These are phyloP conservation scores for Lomentospora prolificans DNA, from an alignment of 2,329 filamentous ascomycete species.

Conservation along the genomic window DNA sequence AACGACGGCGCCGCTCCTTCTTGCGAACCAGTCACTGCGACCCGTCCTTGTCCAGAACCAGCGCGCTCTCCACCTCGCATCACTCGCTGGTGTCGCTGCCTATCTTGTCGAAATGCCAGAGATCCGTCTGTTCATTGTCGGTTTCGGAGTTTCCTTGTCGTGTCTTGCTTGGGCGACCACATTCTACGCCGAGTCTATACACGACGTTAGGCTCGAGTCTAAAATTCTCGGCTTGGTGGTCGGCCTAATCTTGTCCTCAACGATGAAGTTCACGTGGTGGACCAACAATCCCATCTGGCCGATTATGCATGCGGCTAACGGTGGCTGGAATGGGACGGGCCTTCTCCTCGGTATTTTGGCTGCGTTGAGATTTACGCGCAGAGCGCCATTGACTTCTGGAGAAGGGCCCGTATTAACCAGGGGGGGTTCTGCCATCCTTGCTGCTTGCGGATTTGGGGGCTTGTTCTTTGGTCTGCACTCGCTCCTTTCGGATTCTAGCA, in stretches of 20 bases:
- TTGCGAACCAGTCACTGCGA: slow-evolving; percentile 62
- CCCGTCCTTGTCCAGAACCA: slow-evolving; percentile 58
- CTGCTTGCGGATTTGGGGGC: slow-evolving; percentile 70
- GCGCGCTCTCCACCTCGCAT: slow-evolving; percentile 63
- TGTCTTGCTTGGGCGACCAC: slow-evolving; percentile 79
- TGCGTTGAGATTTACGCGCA: slow-evolving; percentile 64
- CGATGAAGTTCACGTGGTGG: slow-evolving; percentile 84
- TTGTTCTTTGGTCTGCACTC: slow-evolving; percentile 87
- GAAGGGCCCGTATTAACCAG: slow-evolving; percentile 25
- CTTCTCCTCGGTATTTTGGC: slow-evolving; percentile 67
- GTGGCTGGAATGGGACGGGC: slow-evolving; percentile 84
- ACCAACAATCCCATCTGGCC: slow-evolving; percentile 98
- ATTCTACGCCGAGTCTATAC: slow-evolving; percentile 66
- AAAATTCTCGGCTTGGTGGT: slow-evolving; percentile 72
- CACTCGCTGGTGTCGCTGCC: slow-evolving; percentile 67
- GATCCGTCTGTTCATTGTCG: slow-evolving; percentile 68
- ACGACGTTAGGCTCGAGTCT: slow-evolving; percentile 67
- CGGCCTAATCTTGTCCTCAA: slow-evolving; percentile 74
- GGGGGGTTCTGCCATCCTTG: slow-evolving; percentile 58
- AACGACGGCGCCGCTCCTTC: slow-evolving; percentile 69
- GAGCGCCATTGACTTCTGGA: slow-evolving; percentile 38
- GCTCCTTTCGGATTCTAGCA: slow-evolving; percentile 90
- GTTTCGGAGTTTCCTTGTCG: slow-evolving; percentile 69
- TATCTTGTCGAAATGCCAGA: slow-evolving; percentile 67
- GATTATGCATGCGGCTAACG: slow-evolving; percentile 79